These are phyloP conservation scores for Phytophthora pinifolia DNA, from an alignment of 352 stramenopile species.

Conservation along the genomic window DNA sequence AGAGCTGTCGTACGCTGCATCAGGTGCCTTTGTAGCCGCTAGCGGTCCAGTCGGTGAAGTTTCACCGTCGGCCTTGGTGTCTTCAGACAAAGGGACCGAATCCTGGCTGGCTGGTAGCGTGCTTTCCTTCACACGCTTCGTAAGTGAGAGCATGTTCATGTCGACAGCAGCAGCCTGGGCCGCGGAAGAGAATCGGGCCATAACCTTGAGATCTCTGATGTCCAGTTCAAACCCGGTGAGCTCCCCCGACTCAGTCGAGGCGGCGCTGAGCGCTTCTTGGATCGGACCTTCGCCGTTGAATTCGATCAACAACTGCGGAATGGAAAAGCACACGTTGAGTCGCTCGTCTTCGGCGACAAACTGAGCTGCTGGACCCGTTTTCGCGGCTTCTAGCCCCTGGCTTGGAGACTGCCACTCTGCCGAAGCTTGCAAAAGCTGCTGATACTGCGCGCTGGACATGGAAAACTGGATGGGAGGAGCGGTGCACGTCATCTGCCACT, in stretches of 20 bases:
- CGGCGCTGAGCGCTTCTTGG: conserved; percentile 11
- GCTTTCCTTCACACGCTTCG: conserved; percentile 36
- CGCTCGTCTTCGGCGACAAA: conserved; percentile 69
- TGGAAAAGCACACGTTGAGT: conserved; percentile 60
- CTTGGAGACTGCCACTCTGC: conserved; percentile 42
- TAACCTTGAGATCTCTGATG: conserved; percentile 55
- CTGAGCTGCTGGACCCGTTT: conserved; percentile 8
- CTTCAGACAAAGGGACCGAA: conserved; percentile 21
- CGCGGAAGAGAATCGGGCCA: conserved; percentile 61
- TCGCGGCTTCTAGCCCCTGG: not conserved
- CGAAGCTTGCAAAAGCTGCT: conserved; percentile 67
- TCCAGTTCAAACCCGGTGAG: conserved; percentile 65
- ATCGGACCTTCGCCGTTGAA: conserved; percentile 50
- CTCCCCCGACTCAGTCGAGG: conserved; percentile 8
- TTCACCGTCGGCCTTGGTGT: conserved; percentile 27
- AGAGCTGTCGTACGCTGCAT: conserved; percentile 43
- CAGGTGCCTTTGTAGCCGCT: conserved; percentile 26
- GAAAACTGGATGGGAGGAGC: conserved; percentile 76
- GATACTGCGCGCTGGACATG: conserved; percentile 64
- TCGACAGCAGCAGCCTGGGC: conserved; percentile 54
- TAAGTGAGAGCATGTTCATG: conserved; percentile 42
- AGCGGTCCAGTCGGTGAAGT: conserved; percentile 1
- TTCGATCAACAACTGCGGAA: conserved; percentile 65
- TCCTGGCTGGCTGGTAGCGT: conserved; percentile 28
- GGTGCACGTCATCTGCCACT: conserved; percentile 65